phyloP scores from a whole-genome alignment of 768 basidiomycete genomes.

The Daedalea quercina region DNA sequence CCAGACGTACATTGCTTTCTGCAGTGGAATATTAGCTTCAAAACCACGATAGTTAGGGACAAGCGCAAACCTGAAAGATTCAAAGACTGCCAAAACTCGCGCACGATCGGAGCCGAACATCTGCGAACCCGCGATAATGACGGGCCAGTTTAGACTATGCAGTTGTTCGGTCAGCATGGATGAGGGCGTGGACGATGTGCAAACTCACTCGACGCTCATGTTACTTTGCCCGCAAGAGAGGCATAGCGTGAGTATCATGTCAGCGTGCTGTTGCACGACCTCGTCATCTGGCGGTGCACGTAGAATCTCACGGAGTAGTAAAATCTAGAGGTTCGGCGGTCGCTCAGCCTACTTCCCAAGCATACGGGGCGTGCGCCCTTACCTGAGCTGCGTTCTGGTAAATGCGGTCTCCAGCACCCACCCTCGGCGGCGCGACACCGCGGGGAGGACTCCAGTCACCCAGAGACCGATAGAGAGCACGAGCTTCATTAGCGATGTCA shows the following conservation, averaged over 20 bases:
- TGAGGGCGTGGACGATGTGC: background rate
- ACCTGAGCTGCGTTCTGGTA: constrained; percentile 31
- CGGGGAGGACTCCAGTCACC: constrained; percentile 22
- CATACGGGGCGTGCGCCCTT: constrained; percentile 11
- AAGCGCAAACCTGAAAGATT: constrained; percentile 22
- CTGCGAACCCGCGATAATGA: constrained; percentile 26
- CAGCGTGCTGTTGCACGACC: constrained; percentile 23
- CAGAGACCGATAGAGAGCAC: constrained; percentile 20
- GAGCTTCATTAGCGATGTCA: constrained; percentile 18
- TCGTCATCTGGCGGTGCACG: constrained; percentile 20
- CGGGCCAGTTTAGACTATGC: constrained; percentile 25
- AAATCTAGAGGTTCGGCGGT: constrained; percentile 17
- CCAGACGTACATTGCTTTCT: constrained; percentile 23
- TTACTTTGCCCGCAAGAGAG: constrained; percentile 22
- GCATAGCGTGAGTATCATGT: constrained; percentile 23
- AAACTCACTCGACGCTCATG: constrained; percentile 28
- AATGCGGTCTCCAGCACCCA: constrained; percentile 28
- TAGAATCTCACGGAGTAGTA: constrained; percentile 28
- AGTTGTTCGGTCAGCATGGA: too few relatives aligned
- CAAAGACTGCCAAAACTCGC: constrained; percentile 21
- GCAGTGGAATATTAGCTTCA: constrained; percentile 7
- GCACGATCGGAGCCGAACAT: constrained; percentile 18
- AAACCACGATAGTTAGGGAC: constrained; percentile 1
- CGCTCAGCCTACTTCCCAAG: constrained; percentile 1
- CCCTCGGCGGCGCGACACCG: constrained; percentile 17